Conservation (phyloP, 352 stramenopile genomes). For the Blastocystis sp. region DNA sequence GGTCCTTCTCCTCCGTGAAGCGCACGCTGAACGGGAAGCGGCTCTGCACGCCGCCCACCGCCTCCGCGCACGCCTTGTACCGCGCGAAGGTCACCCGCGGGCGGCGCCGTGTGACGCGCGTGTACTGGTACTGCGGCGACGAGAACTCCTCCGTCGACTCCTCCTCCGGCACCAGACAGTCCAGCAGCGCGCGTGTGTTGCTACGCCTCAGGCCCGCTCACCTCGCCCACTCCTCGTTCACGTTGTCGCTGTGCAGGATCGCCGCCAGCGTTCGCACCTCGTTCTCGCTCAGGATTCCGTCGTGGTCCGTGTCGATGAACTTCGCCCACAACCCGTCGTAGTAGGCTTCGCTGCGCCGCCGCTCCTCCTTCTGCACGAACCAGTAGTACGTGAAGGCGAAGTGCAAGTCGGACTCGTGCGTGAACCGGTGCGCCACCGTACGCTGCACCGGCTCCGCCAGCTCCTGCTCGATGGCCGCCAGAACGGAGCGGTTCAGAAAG, state of each 20-base stretch:
- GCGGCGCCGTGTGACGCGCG: constrained; percentile 19
- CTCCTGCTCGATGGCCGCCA: constrained; percentile 83
- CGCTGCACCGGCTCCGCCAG: constrained; percentile 76
- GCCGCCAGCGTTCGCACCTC: constrained; percentile 84
- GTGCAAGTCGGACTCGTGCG: constrained; percentile 86
- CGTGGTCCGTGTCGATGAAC: constrained; percentile 85
- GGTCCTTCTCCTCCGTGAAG: constrained; percentile 78
- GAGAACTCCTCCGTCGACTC: constrained; percentile 16
- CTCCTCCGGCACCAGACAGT: constrained; percentile 51
- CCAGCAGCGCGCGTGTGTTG: not conserved
- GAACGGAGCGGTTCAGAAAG: constrained; percentile 82
- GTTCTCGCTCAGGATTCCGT: constrained; percentile 84
- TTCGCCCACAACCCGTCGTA: constrained; percentile 80
- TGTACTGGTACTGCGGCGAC: not conserved
- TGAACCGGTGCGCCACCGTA: constrained; percentile 84
- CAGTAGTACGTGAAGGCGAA: constrained; percentile 91
- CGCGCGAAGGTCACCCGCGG: constrained; percentile 52
- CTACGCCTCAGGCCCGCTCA: constrained; percentile 27
- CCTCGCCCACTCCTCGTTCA: constrained; percentile 76
- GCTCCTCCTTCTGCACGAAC: constrained; percentile 84
- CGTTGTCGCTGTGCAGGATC: constrained; percentile 74
- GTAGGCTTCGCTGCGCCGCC: constrained; percentile 75
- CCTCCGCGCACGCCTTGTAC: constrained; percentile 70
- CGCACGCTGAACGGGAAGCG: constrained; percentile 75
- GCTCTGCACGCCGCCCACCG: constrained; percentile 76